Evolutionary conservation across 495 filamentous ascomycete genomes (phyloP).

Genomic region (Jackrogersella minutella): DNA sequence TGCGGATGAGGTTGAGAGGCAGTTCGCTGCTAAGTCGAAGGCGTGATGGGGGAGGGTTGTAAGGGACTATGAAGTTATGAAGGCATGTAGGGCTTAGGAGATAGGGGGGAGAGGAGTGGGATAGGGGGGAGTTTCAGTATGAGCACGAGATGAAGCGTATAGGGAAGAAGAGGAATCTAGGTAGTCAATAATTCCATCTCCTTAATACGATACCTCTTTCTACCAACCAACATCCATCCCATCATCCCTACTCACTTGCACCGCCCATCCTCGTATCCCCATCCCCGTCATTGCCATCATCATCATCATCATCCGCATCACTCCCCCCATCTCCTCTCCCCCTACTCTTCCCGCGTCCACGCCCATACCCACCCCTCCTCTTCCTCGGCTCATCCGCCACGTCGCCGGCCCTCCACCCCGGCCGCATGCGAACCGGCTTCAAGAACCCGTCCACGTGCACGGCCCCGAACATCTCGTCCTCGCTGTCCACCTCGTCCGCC

Average conservation of each 20-base stretch:
- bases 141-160: neutral
- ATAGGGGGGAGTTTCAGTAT: neutral
- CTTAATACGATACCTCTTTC: neutral
- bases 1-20: conserved; percentile 70
- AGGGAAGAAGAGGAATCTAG: neutral
- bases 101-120: neutral
- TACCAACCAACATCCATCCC: neutral
- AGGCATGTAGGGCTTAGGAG: neutral
- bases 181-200: neutral
- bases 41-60: conserved; percentile 6
- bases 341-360: neutral
- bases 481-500: conserved; percentile 48
- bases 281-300: conserved; percentile 30
- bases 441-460: conserved; percentile 64
- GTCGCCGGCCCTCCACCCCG: conserved; percentile 42
- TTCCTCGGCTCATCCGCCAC: conserved; percentile 13
- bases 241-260: neutral
- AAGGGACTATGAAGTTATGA: neutral
- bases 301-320: conserved; percentile 25
- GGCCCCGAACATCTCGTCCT: conserved; percentile 61
- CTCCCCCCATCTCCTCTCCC: conserved; percentile 20
- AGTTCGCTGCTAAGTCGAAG: conserved; percentile 48
- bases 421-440: conserved; percentile 47
- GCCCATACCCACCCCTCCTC: conserved; percentile 16
- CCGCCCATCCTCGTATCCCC: conserved; percentile 30